A percentile compares a stretch with the other conserved stretches of the same genome.
These are phyloP conservation scores for Fusarium floridanum DNA, from an alignment of 2,329 filamentous ascomycete genomes.

Conservation along the genomic window DNA sequence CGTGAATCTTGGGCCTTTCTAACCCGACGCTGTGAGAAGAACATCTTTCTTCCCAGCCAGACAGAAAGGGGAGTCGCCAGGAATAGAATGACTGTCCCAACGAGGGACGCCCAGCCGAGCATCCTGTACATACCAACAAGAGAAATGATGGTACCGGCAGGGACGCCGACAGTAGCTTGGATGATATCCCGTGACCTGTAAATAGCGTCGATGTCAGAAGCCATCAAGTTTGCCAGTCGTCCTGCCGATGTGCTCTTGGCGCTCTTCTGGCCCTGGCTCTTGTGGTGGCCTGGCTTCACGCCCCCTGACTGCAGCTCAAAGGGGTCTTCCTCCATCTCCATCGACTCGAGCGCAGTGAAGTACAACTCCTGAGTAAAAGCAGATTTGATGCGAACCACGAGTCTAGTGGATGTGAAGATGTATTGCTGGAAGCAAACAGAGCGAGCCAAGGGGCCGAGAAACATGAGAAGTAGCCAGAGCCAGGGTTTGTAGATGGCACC, in stretches of 20 bases:
- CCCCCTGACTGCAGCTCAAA: slow-evolving; percentile 50
- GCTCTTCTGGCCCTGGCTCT: slow-evolving; percentile 48
- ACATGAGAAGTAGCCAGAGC: slow-evolving; percentile 67
- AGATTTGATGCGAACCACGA: slow-evolving; percentile 68
- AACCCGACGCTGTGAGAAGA: slow-evolving; percentile 63
- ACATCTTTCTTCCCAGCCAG: slow-evolving; percentile 63
- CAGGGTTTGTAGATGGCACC: slow-evolving; percentile 61
- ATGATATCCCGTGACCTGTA: slow-evolving; percentile 65
- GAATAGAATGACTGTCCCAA: slow-evolving; percentile 63
- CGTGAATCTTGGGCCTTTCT: slow-evolving; percentile 68
- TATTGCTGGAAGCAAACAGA: slow-evolving; percentile 69
- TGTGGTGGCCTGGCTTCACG: slow-evolving; percentile 45
- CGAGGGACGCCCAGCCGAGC: slow-evolving; percentile 67
- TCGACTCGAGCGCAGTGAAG: slow-evolving; percentile 65
- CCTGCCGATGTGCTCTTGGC: slow-evolving; percentile 61
- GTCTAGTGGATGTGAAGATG: slow-evolving; percentile 68
- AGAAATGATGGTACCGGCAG: slow-evolving; percentile 61
- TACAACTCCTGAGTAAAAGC: slow-evolving; percentile 71
- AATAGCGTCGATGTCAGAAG: slow-evolving; percentile 69
- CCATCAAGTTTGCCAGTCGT: slow-evolving; percentile 68
- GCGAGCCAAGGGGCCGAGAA: slow-evolving; percentile 61
- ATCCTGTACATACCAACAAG: slow-evolving; percentile 67
- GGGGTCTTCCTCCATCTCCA: slow-evolving; percentile 69
- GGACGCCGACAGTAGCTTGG: slow-evolving; percentile 59
- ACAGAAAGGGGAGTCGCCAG: slow-evolving; percentile 64